Evolutionary conservation across 331 rosid genomes (phyloP), one percentile per base, ranked within the genome.

Genomic region (Saraca asoca): DNA sequence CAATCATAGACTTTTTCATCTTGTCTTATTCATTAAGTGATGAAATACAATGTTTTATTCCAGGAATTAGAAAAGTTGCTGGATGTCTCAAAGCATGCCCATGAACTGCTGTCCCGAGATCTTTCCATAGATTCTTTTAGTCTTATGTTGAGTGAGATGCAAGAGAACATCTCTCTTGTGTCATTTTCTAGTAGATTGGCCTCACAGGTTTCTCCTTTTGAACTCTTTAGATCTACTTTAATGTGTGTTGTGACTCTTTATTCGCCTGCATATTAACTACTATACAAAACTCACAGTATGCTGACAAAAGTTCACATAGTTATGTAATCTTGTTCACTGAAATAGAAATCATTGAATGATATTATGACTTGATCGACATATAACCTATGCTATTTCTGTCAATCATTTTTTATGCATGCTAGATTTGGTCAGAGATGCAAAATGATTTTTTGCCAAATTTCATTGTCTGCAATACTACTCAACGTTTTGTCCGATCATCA

Each of bases 391-490:
- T n/a, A n/a, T 62, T 77, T 67, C 70, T 50, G 57, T 68, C 66
- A 51, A 60, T 71, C 48, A 48, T 42, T 43, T 78, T 70, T 48
- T 84, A 33, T 74, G 62, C 49, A 50, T 82, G 73, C 64, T 68
- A 93, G 98, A 93, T 93, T 71, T 93, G 95, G 96, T 90, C 91
- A 14, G 98, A 93, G 91, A 87, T 93, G 96, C 98, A 93, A 73
- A 90, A 72, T 54, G 98, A 93, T 70, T 93, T 90, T 80, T 75
- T 90, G 83, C 97, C 95, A 12, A 93, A 88, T 74, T 93, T 90
- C 78, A 76, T 93, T 79, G 95, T 93, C 45, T 90, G 96, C 82
- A 93, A 93, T 72, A 93, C 96, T 44, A 93, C 97, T 66, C 98
- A 93, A 77, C 91, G 97, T 45, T 93, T 90, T 79, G 80, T 88